phyloP scores from a whole-genome alignment of 2,329 filamentous ascomycete genomes.

The Claviceps sp. region DNA sequence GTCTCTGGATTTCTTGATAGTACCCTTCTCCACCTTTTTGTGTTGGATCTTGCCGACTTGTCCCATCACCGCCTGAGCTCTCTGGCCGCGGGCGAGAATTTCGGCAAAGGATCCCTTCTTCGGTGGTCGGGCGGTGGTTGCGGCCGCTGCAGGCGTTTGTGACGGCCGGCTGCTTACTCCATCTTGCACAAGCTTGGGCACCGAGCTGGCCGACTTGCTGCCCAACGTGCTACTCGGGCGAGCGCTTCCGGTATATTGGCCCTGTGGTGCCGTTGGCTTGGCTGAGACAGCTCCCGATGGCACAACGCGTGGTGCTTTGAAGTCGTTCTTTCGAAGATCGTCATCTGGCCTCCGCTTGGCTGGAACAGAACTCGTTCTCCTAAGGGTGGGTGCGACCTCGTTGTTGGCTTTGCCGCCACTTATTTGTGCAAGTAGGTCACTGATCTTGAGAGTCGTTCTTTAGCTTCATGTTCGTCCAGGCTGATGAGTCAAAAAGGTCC shows the following conservation, averaged over 20 bases:
- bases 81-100: conserved; percentile 58
- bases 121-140: conserved; percentile 29
- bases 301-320: conserved; percentile 27
- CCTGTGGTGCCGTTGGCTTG: neutral
- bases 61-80: conserved; percentile 46
- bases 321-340: conserved; percentile 26
- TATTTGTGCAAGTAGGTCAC: conserved; percentile 38
- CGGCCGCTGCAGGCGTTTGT: conserved; percentile 18
- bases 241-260: conserved; percentile 3
- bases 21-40: conserved; percentile 54
- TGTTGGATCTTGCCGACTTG: conserved; percentile 61
- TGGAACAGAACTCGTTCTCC: conserved; percentile 14
- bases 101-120: conserved; percentile 66
- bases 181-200: conserved; percentile 11
- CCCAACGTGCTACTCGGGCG: conserved; percentile 11
- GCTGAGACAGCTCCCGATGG: neutral
- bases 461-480: neutral
- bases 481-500: too few species aligned
- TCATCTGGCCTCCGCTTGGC: conserved; percentile 46
- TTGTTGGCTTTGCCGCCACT: conserved; percentile 36
- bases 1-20: conserved; percentile 38
- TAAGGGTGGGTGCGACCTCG: conserved; percentile 17
- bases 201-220: conserved; percentile 11
- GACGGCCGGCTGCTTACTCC: conserved; percentile 12
- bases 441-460: conserved; percentile 13